A percentile compares a stretch with the other conserved stretches of the same genome.
These are phyloP conservation scores for Tricharina praecox DNA, from an alignment of 495 filamentous ascomycete genomes.

Conservation along the genomic window DNA sequence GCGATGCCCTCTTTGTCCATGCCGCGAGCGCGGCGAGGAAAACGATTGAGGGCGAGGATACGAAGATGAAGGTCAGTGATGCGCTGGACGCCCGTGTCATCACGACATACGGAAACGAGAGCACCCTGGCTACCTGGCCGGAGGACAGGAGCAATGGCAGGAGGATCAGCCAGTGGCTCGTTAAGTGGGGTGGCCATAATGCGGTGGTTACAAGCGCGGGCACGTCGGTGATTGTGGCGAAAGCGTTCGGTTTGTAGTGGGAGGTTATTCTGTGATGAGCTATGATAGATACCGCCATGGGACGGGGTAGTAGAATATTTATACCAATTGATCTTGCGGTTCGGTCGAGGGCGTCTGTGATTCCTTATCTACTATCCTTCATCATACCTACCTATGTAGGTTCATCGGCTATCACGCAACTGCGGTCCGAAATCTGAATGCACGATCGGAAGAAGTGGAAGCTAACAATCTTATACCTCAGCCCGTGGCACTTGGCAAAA, in stretches of 20 bases:
- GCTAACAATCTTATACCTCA: no score
- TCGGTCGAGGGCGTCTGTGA: no score
- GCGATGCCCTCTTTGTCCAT: constrained; percentile 37
- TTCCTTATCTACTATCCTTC: no score
- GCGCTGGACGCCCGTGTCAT: constrained; percentile 27
- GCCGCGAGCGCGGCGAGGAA: constrained; percentile 37
- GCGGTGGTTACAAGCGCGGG: constrained; percentile 35
- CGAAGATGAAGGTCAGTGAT: constrained; percentile 27
- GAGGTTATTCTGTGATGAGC: no score
- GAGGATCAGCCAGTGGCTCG: constrained; percentile 25
- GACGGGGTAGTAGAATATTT: no score
- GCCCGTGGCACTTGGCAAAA: no score
- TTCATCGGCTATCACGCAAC: no score
- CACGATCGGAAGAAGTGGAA: no score
- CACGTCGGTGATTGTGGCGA: constrained; percentile 20
- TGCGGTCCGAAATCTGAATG: no score
- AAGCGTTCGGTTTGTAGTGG: constrained; percentile 21
- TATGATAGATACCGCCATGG: no score
- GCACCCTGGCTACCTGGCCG: constrained; percentile 19
- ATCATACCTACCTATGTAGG: no score
- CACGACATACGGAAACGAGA: constrained; percentile 25
- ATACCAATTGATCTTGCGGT: no score
- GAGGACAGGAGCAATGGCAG: constrained; percentile 20
- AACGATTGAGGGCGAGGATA: constrained; percentile 27
- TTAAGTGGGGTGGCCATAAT: constrained; percentile 40